Conservation (phyloP, 345 rosid genomes). For the Fremontodendron californicum region DNA sequence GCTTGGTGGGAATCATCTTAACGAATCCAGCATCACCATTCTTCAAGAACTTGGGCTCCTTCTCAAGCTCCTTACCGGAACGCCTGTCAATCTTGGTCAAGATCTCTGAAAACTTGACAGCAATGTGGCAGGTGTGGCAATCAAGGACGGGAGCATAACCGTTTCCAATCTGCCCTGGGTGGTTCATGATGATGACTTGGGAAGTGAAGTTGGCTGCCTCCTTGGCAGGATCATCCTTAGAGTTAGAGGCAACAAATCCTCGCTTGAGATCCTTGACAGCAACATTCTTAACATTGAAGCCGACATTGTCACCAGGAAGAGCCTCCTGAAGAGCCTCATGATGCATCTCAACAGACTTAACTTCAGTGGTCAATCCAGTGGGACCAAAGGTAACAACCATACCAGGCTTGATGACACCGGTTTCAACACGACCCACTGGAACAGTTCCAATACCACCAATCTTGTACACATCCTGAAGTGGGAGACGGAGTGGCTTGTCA, state of each 20-base stretch:
- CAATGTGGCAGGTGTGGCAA: conserved; percentile 82
- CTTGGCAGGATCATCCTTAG: conserved; percentile 8
- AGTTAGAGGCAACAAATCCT: neutral
- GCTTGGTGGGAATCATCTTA: conserved; percentile 83
- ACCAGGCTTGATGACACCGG: conserved; percentile 70
- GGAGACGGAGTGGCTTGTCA: conserved; percentile 90
- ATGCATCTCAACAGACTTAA: conserved; percentile 89
- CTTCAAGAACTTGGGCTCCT: conserved; percentile 80
- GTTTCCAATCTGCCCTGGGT: conserved; percentile 2
- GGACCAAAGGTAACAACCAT: conserved; percentile 78
- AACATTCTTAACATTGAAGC: conserved; percentile 3
- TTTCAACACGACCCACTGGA: conserved; percentile 73
- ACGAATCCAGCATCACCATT: conserved; percentile 74
- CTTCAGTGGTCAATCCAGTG: conserved; percentile 69
- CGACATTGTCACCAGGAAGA: conserved; percentile 5
- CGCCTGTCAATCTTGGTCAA: conserved; percentile 70
- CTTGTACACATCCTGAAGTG: conserved; percentile 86
- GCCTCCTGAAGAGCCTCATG: conserved; percentile 54
- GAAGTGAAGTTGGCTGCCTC: conserved; percentile 3
- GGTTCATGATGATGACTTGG: conserved; percentile 9
- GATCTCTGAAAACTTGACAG: conserved; percentile 64
- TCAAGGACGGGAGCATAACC: conserved; percentile 61
- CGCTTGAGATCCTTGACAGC: conserved; percentile 4
- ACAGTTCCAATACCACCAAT: conserved; percentile 86
- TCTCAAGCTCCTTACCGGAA: conserved; percentile 72